These are phyloP conservation scores for Cadophora sp. DNA, from an alignment of 2,329 filamentous ascomycete species.

Conservation along the genomic window DNA sequence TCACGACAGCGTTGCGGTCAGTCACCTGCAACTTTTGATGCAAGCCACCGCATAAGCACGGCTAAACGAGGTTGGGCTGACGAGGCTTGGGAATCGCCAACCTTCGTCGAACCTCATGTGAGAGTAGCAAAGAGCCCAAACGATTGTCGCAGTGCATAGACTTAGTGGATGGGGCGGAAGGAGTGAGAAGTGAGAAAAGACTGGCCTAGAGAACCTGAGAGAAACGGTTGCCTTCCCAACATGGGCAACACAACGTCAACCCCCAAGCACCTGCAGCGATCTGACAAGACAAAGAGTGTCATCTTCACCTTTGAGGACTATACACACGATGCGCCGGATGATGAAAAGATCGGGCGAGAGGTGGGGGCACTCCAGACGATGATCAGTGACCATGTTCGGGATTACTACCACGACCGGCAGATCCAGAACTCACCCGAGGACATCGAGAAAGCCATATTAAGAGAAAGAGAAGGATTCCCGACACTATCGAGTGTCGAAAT, in stretches of 20 bases:
- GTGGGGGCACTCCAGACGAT: conserved; percentile 9
- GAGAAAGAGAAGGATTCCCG: conserved; percentile 17
- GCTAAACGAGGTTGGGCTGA: conserved; percentile 8
- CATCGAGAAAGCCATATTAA: conserved; percentile 15
- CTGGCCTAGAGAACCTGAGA: background rate
- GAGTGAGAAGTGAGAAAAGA: background rate
- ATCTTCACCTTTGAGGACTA: conserved; percentile 25
- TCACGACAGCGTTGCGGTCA: background rate
- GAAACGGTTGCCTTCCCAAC: background rate
- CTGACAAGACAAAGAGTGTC: conserved; percentile 22
- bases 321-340: conserved; percentile 21
- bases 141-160: background rate
- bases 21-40: conserved; percentile 15
- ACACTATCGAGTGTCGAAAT: conserved; percentile 17
- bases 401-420: conserved; percentile 18
- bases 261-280: conserved; percentile 20
- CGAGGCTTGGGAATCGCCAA: conserved; percentile 11
- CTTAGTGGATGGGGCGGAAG: background rate
- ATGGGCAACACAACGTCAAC: conserved; percentile 21
- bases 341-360: conserved; percentile 23
- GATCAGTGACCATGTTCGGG: conserved; percentile 15
- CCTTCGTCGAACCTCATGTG: conserved; percentile 1
- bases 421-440: conserved; percentile 13
- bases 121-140: background rate
- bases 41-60: conserved; percentile 12